phyloP scores from a whole-genome alignment of 495 filamentous ascomycete genomes.

The Aspergillus ostianus region DNA sequence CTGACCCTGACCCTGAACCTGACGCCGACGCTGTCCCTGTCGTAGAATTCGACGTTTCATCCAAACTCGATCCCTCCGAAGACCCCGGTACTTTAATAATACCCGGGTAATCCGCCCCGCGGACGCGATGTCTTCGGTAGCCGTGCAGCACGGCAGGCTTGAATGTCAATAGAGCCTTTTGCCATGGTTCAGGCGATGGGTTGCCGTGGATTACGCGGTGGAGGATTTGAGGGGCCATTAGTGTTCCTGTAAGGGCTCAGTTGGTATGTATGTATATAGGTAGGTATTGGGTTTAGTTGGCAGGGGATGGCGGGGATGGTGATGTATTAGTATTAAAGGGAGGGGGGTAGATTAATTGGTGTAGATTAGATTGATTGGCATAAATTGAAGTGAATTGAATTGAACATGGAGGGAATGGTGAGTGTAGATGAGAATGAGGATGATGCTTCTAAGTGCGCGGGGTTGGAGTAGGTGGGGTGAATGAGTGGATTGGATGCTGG shows the following conservation, averaged over 20 bases:
- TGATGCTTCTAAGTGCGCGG: too few species aligned
- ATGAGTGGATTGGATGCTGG: slow-evolving; percentile 2
- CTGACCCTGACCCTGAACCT: background rate
- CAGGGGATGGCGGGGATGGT: background rate
- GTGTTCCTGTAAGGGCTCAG: slow-evolving; percentile 28
- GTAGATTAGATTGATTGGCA: too few species aligned
- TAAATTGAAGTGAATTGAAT: too few species aligned
- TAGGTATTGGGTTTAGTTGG: background rate
- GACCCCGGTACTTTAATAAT: slow-evolving; percentile 48
- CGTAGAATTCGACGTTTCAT: background rate
- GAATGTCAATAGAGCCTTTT: slow-evolving; percentile 57
- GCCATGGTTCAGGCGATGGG: slow-evolving; percentile 45
- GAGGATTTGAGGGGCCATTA: slow-evolving; percentile 82
- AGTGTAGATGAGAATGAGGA: too few species aligned
- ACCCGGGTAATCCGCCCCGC: slow-evolving; percentile 77
- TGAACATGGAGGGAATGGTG: too few species aligned
- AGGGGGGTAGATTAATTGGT: too few species aligned
- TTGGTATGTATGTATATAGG: background rate
- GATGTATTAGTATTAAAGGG: too few species aligned
- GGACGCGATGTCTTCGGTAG: slow-evolving; percentile 68
- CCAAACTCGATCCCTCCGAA: background rate
- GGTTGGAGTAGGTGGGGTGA: background rate
- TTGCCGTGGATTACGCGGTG: slow-evolving; percentile 76
- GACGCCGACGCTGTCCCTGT: background rate
- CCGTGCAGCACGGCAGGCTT: slow-evolving; percentile 72